phyloP scores from a whole-genome alignment of 306 rosid species.

The Cicer bijugum region DNA sequence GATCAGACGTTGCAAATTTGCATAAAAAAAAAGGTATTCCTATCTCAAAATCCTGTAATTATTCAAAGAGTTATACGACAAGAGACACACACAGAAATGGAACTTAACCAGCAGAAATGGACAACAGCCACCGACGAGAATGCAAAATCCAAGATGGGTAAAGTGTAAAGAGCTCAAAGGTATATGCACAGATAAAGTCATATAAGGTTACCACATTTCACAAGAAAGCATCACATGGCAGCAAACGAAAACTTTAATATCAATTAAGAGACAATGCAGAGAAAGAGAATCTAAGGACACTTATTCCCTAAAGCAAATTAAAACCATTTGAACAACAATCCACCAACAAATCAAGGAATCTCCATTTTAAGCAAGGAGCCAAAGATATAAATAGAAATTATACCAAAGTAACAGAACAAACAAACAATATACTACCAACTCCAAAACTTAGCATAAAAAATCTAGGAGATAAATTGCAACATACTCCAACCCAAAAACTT shows the following conservation, averaged over 20 bases:
- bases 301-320: slow-evolving; percentile 62
- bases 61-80: slow-evolving; percentile 16
- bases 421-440: slow-evolving; percentile 30
- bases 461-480: neutral
- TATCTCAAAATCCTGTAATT: neutral
- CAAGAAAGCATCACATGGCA: slow-evolving; percentile 83
- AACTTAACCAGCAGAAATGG: slow-evolving; percentile 34
- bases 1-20: slow-evolving; percentile 4
- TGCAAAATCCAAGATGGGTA: slow-evolving; percentile 39
- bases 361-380: slow-evolving; percentile 42
- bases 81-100: slow-evolving; percentile 28
- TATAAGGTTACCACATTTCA: slow-evolving; percentile 52
- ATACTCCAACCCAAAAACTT: slow-evolving; percentile 26
- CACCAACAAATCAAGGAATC: slow-evolving; percentile 44
- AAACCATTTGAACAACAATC: slow-evolving; percentile 46
- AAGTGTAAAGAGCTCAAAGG: slow-evolving; percentile 44
- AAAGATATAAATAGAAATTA: slow-evolving; percentile 20
- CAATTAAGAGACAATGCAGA: slow-evolving; percentile 45
- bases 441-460: neutral
- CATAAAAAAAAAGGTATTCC: neutral
- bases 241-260: slow-evolving; percentile 45
- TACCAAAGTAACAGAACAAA: slow-evolving; percentile 20
- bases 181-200: slow-evolving; percentile 44
- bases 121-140: slow-evolving; percentile 38
- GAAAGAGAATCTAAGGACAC: slow-evolving; percentile 56